phyloP scores from a whole-genome alignment of 225 moss, liverwort and hornwort genomes.

The Antitrichia curtipendula region DNA sequence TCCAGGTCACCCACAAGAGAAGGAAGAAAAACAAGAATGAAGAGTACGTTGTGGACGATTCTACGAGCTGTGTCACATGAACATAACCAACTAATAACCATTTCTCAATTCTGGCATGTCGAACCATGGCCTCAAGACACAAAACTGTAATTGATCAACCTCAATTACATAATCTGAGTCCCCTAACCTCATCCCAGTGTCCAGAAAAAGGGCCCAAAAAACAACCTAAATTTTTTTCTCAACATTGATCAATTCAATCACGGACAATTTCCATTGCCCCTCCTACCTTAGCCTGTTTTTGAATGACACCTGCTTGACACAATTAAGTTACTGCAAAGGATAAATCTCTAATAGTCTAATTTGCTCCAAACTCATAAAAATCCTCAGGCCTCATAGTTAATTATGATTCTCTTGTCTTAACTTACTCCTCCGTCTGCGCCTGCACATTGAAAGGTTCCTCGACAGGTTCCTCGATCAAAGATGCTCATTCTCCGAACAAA shows the following conservation, averaged over 20 bases:
- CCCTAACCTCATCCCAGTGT: background rate
- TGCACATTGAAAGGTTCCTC: background rate
- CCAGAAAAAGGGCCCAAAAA: fast-evolving
- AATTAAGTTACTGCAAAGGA: background rate
- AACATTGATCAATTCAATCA: background rate
- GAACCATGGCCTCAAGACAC: background rate
- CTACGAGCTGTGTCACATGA: background rate
- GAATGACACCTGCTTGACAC: background rate
- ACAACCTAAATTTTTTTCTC: background rate
- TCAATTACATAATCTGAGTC: background rate
- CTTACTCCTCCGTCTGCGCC: background rate
- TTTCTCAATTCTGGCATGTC: background rate
- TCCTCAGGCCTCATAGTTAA: background rate
- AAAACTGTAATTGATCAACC: background rate
- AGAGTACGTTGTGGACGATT: background rate
- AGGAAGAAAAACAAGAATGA: background rate
- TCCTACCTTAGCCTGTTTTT: background rate
- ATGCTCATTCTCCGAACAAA: background rate
- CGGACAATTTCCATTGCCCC: background rate
- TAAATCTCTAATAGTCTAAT: background rate
- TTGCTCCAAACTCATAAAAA: background rate
- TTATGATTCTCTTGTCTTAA: background rate
- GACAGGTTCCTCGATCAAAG: background rate
- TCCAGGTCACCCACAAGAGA: background rate
- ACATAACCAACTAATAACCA: background rate